Evolutionary conservation across 495 filamentous ascomycete genomes (phyloP).

Genomic region (Aeminium ludgeri): DNA sequence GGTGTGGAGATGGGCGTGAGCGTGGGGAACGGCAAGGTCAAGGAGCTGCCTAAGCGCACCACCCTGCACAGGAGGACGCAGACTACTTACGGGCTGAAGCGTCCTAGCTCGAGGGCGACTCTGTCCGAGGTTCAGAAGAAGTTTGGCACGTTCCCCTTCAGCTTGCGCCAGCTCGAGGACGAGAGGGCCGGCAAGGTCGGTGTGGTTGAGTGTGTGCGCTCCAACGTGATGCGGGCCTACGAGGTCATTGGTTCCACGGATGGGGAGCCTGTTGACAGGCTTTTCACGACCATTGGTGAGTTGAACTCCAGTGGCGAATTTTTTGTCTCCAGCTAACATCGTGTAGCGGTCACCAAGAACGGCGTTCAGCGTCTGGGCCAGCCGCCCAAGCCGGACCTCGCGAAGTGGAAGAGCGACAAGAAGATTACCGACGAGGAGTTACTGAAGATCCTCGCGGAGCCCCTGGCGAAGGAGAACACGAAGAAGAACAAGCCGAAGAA

Average conservation of each 20-base stretch:
- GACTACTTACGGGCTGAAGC: constrained; percentile 79
- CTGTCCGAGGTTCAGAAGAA: constrained; percentile 88
- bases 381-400: constrained; percentile 53
- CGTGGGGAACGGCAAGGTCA: constrained; percentile 83
- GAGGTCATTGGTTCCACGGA: constrained; percentile 92
- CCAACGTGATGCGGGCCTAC: constrained; percentile 81
- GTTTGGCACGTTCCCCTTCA: constrained; percentile 96
- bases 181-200: constrained; percentile 93
- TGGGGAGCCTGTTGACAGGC: constrained; percentile 58
- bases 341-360: constrained; percentile 91
- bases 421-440: constrained; percentile 94
- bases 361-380: constrained; percentile 70
- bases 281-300: constrained; percentile 85
- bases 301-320: too few relatives aligned
- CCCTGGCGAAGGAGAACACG: constrained; percentile 56
- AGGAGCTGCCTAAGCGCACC: constrained; percentile 67
- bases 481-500: constrained; percentile 64
- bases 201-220: constrained; percentile 84
- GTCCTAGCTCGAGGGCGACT: constrained; percentile 74
- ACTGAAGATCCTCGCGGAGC: constrained; percentile 78
- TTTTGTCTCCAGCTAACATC: too few relatives aligned
- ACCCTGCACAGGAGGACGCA: constrained; percentile 86
- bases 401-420: constrained; percentile 80
- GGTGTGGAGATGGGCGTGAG: constrained; percentile 90
- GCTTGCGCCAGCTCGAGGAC: constrained; percentile 88